These are phyloP conservation scores for Macrolepiota dolichaula DNA, from an alignment of 768 basidiomycete species.

Conservation along the genomic window DNA sequence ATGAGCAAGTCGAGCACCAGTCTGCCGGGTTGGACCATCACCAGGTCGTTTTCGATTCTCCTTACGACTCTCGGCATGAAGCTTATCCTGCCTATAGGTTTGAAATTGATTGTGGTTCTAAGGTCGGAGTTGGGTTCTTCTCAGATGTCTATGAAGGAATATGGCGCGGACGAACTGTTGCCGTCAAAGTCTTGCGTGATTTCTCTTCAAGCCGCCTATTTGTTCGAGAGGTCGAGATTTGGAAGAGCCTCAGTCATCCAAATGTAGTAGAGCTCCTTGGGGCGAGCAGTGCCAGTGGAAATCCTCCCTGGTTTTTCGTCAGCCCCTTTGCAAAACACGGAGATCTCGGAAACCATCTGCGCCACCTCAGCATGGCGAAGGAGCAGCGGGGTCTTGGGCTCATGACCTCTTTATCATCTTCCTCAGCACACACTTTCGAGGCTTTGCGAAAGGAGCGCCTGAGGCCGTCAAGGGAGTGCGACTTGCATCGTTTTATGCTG, in stretches of 20 bases:
- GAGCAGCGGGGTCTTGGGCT: constrained; percentile 16
- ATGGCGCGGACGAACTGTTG: constrained; percentile 65
- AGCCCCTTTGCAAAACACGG: constrained; percentile 70
- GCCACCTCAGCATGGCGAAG: constrained; percentile 6
- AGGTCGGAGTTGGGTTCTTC: constrained; percentile 73
- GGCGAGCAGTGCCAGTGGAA: constrained; percentile 67
- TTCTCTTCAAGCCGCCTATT: constrained; percentile 63
- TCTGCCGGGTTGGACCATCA: constrained; percentile 77
- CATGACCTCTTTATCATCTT: constrained; percentile 8
- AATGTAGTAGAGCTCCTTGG: constrained; percentile 75
- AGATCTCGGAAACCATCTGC: constrained; percentile 55
- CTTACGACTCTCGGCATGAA: not conserved
- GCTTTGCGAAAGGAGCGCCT: not conserved
- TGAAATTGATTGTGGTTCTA: constrained; percentile 68
- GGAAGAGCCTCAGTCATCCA: constrained; percentile 65
- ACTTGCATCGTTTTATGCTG: constrained; percentile 60
- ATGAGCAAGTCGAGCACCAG: constrained; percentile 44
- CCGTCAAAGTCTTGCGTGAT: constrained; percentile 69
- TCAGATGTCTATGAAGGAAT: constrained; percentile 75
- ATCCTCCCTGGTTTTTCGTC: constrained; percentile 78
- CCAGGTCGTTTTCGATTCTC: constrained; percentile 36
- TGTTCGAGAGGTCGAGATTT: constrained; percentile 65
- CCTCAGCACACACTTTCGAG: not conserved
- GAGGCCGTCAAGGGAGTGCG: constrained; percentile 25
- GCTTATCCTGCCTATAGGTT: constrained; percentile 36